Evolutionary conservation across 495 filamentous ascomycete genomes (phyloP).

Genomic region (Aspergillus egyptiacus): DNA sequence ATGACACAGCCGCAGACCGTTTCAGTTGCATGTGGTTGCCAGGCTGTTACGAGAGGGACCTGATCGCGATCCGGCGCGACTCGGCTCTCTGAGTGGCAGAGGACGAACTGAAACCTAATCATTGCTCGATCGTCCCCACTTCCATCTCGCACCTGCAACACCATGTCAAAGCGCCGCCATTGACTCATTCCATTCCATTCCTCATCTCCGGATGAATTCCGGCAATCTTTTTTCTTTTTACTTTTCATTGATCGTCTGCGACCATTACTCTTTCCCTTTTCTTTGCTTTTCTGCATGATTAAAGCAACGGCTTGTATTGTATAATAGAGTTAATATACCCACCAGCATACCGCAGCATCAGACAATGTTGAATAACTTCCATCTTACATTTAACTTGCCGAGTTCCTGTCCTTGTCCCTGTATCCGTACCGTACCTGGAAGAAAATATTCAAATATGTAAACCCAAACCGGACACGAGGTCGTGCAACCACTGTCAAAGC

Average conservation of each 20-base stretch:
- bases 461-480: not conserved
- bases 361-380: slow-evolving; percentile 4
- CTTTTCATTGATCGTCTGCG: slow-evolving; percentile 12
- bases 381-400: not conserved
- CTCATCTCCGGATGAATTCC: slow-evolving; percentile 2
- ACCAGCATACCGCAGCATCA: slow-evolving; percentile 28
- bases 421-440: not conserved
- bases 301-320: slow-evolving; percentile 41
- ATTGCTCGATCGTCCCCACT: not conserved
- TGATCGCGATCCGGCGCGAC: too few relatives aligned
- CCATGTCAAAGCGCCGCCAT: slow-evolving; percentile 14
- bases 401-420: not conserved
- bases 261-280: slow-evolving; percentile 9
- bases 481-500: not conserved
- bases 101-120: too few relatives aligned
- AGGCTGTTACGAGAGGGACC: too few relatives aligned
- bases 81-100: slow-evolving; percentile 1
- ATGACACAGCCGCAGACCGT: slow-evolving; percentile 12
- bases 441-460: not conserved
- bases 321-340: slow-evolving; percentile 47
- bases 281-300: slow-evolving; percentile 14
- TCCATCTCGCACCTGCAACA: not conserved
- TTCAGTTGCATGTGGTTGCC: slow-evolving; percentile 16
- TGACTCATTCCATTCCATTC: slow-evolving; percentile 1
- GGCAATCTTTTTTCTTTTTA: slow-evolving; percentile 8